Base-by-base conservation (phyloP, 2,329 filamentous ascomycete species). In the Cytospora paraplurivora region DNA sequence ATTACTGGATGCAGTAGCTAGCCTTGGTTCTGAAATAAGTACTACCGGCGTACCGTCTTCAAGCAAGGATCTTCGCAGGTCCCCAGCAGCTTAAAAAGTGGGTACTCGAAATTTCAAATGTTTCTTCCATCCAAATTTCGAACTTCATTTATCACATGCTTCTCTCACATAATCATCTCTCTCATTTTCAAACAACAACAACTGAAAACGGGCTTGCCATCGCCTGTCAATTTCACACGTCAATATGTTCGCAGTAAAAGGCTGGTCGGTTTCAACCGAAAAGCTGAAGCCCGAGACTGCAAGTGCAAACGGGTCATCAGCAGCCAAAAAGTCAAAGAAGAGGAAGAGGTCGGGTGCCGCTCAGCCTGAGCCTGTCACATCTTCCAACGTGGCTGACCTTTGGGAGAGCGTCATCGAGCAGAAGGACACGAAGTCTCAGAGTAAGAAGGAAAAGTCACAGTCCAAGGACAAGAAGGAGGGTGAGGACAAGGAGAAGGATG, bases 241-340 rank as follows among this genome's bases (percentile, higher is more conserved):
- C 62, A 54, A 32, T 21, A 94, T 98, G 94, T 98, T 98, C 76
- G 89, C 93, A 11, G 93, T 98, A 35, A 91, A 91, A 72, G 95
- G 95, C 69, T 97, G 94, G 93, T 92, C 92, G 47, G 82, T 97
- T 41, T 86, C 91, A 62, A 84, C 88, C 66, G 85, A 87, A 68
- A 80, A 79, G 59, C 85, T 96, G 67, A 92, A 92, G 76, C 77
- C 86, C 35, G 92, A 97, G 76, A 83, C 80, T 66, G 72, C 66
- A 72, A 73, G 63, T 67, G 66, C 70, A 54, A 70, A 70, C 37
- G 74, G 72, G 32, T 69, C 72, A 27, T 70, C 76, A 2, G 71
- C 68, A 74, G 74, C 66, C 67, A 77, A 64, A 72, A 85, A 82
- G 70, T 80, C 81, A 68, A 88, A 82, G 72, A 86, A 88, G 76